Conservation (phyloP, 371 early-diverging fungal species). For the Syncephalastrum sp. region DNA sequence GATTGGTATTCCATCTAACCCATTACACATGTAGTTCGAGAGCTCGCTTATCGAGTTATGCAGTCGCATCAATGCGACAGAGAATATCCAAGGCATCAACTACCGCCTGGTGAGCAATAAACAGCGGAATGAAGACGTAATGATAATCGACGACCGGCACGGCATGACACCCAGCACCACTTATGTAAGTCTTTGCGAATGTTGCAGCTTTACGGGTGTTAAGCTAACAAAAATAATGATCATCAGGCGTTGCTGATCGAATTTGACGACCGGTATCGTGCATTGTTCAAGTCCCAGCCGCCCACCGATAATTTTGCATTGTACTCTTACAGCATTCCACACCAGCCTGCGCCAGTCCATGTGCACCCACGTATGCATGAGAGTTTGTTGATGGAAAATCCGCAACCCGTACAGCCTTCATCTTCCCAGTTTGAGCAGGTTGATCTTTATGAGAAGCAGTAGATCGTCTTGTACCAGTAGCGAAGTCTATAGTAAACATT, state of each 20-base stretch:
- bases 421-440: too few relatives aligned
- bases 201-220: conserved; percentile 9
- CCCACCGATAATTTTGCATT: too few relatives aligned
- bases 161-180: conserved; percentile 1
- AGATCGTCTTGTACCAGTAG: too few relatives aligned
- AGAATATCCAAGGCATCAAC: conserved; percentile 47
- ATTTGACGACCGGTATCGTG: conserved; percentile 36
- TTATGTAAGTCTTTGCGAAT: conserved; percentile 4
- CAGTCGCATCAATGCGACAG: conserved; percentile 44
- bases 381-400: too few relatives aligned
- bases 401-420: too few relatives aligned
- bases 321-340: too few relatives aligned
- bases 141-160: not conserved
- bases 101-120: conserved; percentile 26
- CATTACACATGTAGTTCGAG: conserved; percentile 34
- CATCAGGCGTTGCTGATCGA: conserved; percentile 33
- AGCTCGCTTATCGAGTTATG: conserved; percentile 28
- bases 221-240: not conserved
- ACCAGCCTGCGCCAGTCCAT: too few relatives aligned
- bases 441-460: too few relatives aligned
- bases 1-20: conserved; percentile 2
- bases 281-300: conserved; percentile 14
- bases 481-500: too few relatives aligned
- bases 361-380: too few relatives aligned
- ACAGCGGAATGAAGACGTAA: not conserved